Base-by-base conservation (phyloP, 2,329 filamentous ascomycete species). In the Emmonsia crescens region DNA sequence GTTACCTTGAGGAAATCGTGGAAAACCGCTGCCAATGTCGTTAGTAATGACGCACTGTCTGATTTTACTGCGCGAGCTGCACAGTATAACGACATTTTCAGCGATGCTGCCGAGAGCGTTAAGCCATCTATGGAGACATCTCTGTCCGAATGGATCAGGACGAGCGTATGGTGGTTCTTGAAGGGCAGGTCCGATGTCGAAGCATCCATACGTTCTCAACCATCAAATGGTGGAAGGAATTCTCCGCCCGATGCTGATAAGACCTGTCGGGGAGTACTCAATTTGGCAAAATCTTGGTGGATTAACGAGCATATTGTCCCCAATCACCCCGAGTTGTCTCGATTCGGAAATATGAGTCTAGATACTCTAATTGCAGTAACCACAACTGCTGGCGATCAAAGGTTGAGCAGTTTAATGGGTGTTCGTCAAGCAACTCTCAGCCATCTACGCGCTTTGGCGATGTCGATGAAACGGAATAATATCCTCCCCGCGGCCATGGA, bases 111-210 rank as follows among this genome's bases (percentile, higher is more conserved):
- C 0, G 89, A 96, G 72, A 83, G 86, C 38, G 79, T 87, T 36
- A 85, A 84, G 64, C 85, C 89, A 0, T 72, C 91, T 4, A 80
- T 83, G 61, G 80, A 82, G 36, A 87, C 84, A 58, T 78, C 84
- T 0, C 80, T 87, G 0, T 79, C 82, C 55, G 84, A 91, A 63
- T 87, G 92, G 77, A 80, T 88, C 10, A 83, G 89, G 62, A 87
- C 86, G 29, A 86, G 85, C 3, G 78, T 89, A 0, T 96, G 92
- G 92, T 96, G 92, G 92, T 95, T 96, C 69, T 72, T 96, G 54
- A 88, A 85, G 67, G 92, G 91, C 24, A 86, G 91, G 64, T 84
- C 86, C 69, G 85, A 86, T 10, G 79, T 96, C 59, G 92, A 96
- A 72, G 74, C 77, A 14, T 80, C 87, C 46, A 85, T 95, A 55